phyloP scores from a whole-genome alignment of 805 yeast species.

The Kodamaea leandrae region DNA sequence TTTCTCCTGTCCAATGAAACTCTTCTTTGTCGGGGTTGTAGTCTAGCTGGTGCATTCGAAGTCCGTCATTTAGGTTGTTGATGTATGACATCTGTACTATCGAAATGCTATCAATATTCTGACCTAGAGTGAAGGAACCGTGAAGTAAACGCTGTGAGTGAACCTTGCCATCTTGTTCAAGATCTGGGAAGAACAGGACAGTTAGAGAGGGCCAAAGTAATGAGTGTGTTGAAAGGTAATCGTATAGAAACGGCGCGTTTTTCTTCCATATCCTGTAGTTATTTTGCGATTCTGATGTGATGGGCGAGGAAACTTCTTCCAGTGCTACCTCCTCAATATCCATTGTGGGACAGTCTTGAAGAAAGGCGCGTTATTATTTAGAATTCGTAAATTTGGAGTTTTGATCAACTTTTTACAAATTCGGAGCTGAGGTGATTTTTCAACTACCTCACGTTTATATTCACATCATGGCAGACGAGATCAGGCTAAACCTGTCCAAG shows the following conservation, averaged over 20 bases:
- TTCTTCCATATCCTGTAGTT: constrained; percentile 61
- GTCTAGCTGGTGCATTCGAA: constrained; percentile 35
- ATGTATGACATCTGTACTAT: constrained; percentile 34
- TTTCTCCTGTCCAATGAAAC: constrained; percentile 28
- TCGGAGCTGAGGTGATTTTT: background rate
- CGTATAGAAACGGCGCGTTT: constrained; percentile 55
- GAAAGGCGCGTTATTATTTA: constrained; percentile 1
- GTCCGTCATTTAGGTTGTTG: constrained; percentile 30
- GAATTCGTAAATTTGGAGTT: background rate
- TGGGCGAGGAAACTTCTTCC: background rate
- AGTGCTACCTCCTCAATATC: constrained; percentile 25
- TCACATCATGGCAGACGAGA: constrained; percentile 20
- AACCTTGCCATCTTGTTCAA: constrained; percentile 13
- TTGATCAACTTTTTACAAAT: background rate
- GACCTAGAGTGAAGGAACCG: constrained; percentile 65
- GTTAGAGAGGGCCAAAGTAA: constrained; percentile 65
- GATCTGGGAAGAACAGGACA: constrained; percentile 63
- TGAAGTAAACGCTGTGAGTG: constrained; percentile 45
- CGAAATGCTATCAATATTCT: constrained; percentile 47
- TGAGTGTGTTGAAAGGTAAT: constrained; percentile 49
- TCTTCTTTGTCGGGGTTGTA: constrained; percentile 40
- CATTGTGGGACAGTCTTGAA: background rate
- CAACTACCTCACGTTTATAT: background rate
- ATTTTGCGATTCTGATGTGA: constrained; percentile 12
- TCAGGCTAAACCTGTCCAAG: constrained; percentile 66